Evolutionary conservation across 768 basidiomycete genomes (phyloP), one percentile per base, ranked within the genome.

Genomic region (Phlebiopsis flavidoalba): DNA sequence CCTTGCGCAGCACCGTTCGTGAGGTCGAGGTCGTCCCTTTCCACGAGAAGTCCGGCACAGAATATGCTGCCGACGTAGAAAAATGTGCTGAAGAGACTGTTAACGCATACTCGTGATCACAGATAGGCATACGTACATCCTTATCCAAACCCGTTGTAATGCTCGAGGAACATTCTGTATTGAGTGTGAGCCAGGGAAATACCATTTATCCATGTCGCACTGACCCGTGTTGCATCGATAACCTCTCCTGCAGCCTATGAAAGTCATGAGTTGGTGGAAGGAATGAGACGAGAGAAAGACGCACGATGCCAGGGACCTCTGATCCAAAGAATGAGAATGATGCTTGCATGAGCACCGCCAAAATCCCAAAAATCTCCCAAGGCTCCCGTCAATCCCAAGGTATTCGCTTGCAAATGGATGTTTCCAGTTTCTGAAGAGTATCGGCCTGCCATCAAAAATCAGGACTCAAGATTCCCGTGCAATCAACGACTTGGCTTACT

Each of bases 61-160:
- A 79, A 73, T 2, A 75, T 73, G 19, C 78, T 77, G 24, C 71
- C 59, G 22, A 72, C n/a, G 72, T 75, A 78, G 69, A 79, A 82
- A 26, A 83, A 68, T 11, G 63, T 67, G 37, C 70, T 71, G 58
- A 5, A n/a, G 33, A 12, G 40, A 10, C 40, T 43, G 40, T 43
- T 3, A 43, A 10, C 17, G 26, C 17, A 17, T 40, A 14, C 14
- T 40, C 8, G 37, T 40, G 37, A 14, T 40, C n/a, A n/a, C n/a
- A n/a, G n/a, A n/a, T n/a, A n/a, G 31, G 11, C 52, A 26, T 15
- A 47, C 61, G 12, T 47, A 71, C 70, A 71, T 71, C 6, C 70
- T 53, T 24, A 71, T 64, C 70, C 70, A 71, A 0, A 71, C 70
- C 37, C 63, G 59, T n/a, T 61, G 61, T 15, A 71, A 57, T 3